Evolutionary conservation across 345 rosid species (phyloP), one percentile per base, ranked within the genome.

Genomic region (Durio zibethinus): DNA sequence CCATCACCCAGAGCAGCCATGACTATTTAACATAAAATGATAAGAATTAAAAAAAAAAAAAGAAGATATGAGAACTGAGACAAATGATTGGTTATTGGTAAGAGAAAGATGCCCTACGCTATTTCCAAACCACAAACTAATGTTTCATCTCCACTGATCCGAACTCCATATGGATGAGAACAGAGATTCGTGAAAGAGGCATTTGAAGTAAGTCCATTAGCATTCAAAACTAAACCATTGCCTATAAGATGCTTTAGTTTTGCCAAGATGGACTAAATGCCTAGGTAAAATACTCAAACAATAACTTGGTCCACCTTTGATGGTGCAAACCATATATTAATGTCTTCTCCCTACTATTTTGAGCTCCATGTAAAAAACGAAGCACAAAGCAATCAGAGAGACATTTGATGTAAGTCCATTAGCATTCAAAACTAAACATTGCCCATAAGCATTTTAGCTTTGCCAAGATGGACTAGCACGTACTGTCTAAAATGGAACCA

Each of bases 201-300:
- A 47, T 52, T 76, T 75, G 56, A 47, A 80, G 1, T 50, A 25
- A 76, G 85, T 86, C 86, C 86, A 86, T 78, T 84, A 76, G 83
- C 86, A 86, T 86, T 84, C 88, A 88, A 86, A 86, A 75, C 87
- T 71, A 80, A 80, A 72, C 79, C 79, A 88, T 82, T 71, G 76
- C 45, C 83, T 5, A 33, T 7, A 74, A 38, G 84, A 53, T 76
- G 47, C 61, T 71, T 69, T 68, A 83, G 87, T 85, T 78, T 84
- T 72, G 79, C 83, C 76, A 73, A 73, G 76, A 74, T 74, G 57
- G 77, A 74, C 77, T 74, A 38, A 74, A 57, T 9, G 23, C 53
- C 48, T 38, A 23, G 10, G 5, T 33, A 36, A 57, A 53, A 21
- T 38, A 56, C 56, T 36, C 21, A 31, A 74, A n/a, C 29, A 65